Evolutionary conservation across 2,329 filamentous ascomycete genomes (phyloP), one percentile per base, ranked within the genome.

Genomic region (Zymoseptoria ardabiliae): DNA sequence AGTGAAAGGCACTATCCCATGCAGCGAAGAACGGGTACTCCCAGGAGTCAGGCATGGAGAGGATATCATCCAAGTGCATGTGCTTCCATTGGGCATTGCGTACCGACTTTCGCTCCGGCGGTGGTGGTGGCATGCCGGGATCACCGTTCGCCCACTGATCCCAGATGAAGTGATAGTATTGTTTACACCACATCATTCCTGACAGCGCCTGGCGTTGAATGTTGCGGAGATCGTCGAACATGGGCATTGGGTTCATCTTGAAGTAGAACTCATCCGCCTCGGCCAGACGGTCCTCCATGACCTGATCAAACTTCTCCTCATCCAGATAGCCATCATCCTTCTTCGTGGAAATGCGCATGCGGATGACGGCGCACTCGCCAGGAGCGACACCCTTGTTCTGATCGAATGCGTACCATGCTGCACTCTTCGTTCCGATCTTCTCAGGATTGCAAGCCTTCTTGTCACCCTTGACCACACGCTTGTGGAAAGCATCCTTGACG

Each of bases 31-130:
- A 97, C 0, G 93, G 93, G 69, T 97, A 97, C 71, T 97, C 93
- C 93, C 93, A 97, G 0, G 92, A 96, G 74, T 97, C 93, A 0
- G 93, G 94, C 93, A 97, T 97, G 0, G 93, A 97, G 35, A 97
- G 75, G 62, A 97, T 91, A 72, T 97, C 93, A 66, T 97, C 94
- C 67, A 96, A 85, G 74, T 97, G 84, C 82, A 97, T 86, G 74
- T 97, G 93, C 71, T 89, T 95, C 94, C 94, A 97, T 63, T 95
- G 85, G 45, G 84, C 79, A 71, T 97, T 97, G 61, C 93, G 86
- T 58, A 97, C 83, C 2, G 83, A 81, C 73, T 94, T 96, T 58
- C 93, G 83, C 48, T 83, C 82, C 0, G 88, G 80, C 0, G 93
- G 93, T 23, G 94, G 94, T 30, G 93, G 89, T 50, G 92, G 91